Conservation (phyloP, 495 filamentous ascomycete species). For the Hypoxylon fragiforme region DNA sequence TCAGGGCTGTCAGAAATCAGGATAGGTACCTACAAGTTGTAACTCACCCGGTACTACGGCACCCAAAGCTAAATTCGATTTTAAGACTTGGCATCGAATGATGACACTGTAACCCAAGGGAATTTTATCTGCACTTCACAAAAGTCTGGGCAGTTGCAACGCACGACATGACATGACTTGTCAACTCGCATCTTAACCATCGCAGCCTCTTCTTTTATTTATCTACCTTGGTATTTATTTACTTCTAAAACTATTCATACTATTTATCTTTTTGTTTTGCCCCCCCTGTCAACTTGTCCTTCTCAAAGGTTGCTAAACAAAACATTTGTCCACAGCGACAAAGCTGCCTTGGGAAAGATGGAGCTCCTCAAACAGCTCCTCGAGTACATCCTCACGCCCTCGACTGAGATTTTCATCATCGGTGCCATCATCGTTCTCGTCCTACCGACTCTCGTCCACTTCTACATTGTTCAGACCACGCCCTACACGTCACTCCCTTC, state of each 20-base stretch:
- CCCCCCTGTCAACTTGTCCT: too few relatives aligned
- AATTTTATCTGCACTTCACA: conserved; percentile 4
- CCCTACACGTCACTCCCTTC: conserved; percentile 71
- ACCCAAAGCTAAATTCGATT: conserved; percentile 13
- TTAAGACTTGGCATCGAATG: conserved; percentile 33
- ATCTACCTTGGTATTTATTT: too few relatives aligned
- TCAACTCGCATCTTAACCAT: too few relatives aligned
- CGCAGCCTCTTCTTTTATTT: background rate
- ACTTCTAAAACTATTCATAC: too few relatives aligned
- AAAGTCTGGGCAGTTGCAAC: background rate
- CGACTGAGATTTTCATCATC: conserved; percentile 60
- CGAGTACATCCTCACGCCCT: conserved; percentile 55
- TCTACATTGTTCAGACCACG: conserved; percentile 67
- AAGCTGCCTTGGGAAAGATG: conserved; percentile 12
- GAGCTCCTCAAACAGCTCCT: conserved; percentile 38
- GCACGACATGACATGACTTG: conserved; percentile 7
- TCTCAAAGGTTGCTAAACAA: background rate
- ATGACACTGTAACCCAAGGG: conserved; percentile 32
- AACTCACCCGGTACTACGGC: conserved; percentile 29
- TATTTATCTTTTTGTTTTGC: too few relatives aligned
- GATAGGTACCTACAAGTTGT: background rate
- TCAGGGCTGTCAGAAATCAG: background rate
- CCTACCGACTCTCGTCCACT: conserved; percentile 77
- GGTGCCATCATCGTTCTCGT: conserved; percentile 70
- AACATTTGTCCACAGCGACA: background rate